These are phyloP conservation scores for Plectosphaerella sp. DNA, from an alignment of 2,329 filamentous ascomycete species.

Conservation along the genomic window DNA sequence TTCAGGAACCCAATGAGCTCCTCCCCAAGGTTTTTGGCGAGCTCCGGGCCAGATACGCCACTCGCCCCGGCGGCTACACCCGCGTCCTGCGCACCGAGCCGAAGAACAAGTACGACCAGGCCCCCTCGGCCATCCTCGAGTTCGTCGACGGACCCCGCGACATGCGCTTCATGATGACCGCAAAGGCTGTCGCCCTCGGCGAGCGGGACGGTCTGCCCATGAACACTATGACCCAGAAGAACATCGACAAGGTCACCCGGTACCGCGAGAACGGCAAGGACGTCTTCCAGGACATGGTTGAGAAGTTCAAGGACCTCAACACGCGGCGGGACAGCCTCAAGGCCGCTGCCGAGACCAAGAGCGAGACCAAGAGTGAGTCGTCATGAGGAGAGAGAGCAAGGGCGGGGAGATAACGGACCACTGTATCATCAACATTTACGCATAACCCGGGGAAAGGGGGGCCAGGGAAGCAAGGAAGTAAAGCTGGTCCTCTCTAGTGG, in stretches of 20 bases:
- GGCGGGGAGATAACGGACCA: not conserved
- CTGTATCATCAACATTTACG: not conserved
- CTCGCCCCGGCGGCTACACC: slow-evolving; percentile 87
- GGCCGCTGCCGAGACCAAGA: slow-evolving; percentile 20
- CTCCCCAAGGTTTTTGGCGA: slow-evolving; percentile 86
- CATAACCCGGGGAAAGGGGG: too few relatives aligned
- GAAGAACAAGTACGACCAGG: slow-evolving; percentile 78
- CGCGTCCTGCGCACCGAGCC: slow-evolving; percentile 90
- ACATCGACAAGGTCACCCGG: slow-evolving; percentile 77
- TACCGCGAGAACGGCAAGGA: slow-evolving; percentile 64
- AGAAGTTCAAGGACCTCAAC: slow-evolving; percentile 29
- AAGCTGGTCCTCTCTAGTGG: not conserved
- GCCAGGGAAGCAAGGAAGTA: not conserved
- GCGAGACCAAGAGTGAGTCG: slow-evolving; percentile 14
- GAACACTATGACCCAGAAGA: slow-evolving; percentile 69
- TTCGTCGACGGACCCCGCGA: slow-evolving; percentile 92
- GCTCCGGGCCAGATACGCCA: slow-evolving; percentile 72
- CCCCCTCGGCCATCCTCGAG: slow-evolving; percentile 84
- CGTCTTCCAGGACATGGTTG: slow-evolving; percentile 63
- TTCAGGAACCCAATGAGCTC: slow-evolving; percentile 61
- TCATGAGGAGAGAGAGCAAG: not conserved
- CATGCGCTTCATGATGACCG: slow-evolving; percentile 91
- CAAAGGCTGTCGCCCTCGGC: slow-evolving; percentile 71
- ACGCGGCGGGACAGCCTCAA: too few relatives aligned
- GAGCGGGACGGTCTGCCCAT: slow-evolving; percentile 49